Base-by-base conservation (phyloP, 1,139 yeast species). In the Suzukiozyma palmioleophila region DNA sequence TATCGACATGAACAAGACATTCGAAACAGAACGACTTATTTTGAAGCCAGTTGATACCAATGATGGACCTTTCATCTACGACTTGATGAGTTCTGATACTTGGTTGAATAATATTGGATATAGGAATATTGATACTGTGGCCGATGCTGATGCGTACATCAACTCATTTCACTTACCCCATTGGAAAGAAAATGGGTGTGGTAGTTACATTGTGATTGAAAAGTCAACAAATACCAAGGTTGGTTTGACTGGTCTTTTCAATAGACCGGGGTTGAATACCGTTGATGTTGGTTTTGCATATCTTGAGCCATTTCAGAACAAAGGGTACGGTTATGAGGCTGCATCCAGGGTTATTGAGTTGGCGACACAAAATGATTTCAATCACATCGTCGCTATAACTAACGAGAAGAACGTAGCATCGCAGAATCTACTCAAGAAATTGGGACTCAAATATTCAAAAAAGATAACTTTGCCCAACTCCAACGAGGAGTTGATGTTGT, bases 251-350 rank as follows among this genome's bases (percentile, higher is more conserved):
- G 30, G 36, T 4, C 27, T 33, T 24, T 25, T 33, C 24, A 25
- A 26, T 8, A 16, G 36, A 8, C 30, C 14, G 5, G 30, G 36
- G 6, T 21, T 33, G 11, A 22, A 16, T 6, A n/a, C 14, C 7
- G 30, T 25, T 11, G 36, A 33, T 33, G 12, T 33, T 10, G 36
- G 36, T 10, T 33, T 33, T 33, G 36, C 36, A 8, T 33, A 25
- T 15, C 26, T 33, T 8, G 24, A 24, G 10, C 21, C 12, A n/a
- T 16, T 24, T 16, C 36, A 33, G 9, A 13, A 13, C 9, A 13
- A 33, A n/a, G 36, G 36, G n/a, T 33, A 33, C 25, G 36, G 18
- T 18, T 33, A 25, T 13, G 36, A 33, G 26, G 36, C 36, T 14
- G 29, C 24, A 4, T 8, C 22, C 7, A 33, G 25, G 26, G 18